Evolutionary conservation across 768 basidiomycete species (phyloP).

Genomic region (Leccinum ochraceum): DNA sequence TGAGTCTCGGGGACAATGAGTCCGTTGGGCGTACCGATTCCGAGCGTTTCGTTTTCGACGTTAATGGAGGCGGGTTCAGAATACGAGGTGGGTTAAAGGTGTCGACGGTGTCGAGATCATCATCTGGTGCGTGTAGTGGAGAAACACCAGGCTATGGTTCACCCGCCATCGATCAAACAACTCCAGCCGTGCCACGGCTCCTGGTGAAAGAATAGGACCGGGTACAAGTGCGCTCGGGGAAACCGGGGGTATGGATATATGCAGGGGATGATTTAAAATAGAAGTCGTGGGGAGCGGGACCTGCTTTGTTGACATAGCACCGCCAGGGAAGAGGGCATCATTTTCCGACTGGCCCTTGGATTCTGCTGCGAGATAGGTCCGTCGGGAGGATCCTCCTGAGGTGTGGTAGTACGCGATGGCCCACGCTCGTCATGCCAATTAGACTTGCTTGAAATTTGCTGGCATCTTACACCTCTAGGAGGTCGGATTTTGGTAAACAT

Average conservation of each 20-base stretch:
- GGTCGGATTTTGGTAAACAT: too few relatives aligned
- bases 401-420: neutral
- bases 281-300: neutral
- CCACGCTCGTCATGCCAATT: neutral
- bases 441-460: neutral
- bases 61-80: conserved; percentile 9
- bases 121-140: neutral
- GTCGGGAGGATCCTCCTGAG: neutral
- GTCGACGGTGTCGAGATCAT: neutral
- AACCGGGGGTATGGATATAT: conserved; percentile 8
- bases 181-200: conserved; percentile 29
- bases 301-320: neutral
- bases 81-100: conserved; percentile 4
- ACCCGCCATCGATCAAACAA: conserved; percentile 30
- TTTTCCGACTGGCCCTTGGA: neutral
- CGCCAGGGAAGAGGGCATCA: neutral
- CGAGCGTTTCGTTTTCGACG: neutral
- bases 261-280: neutral
- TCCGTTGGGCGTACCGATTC: conserved; percentile 15
- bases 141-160: neutral
- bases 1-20: conserved; percentile 35
- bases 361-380: neutral
- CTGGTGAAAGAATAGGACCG: conserved; percentile 27
- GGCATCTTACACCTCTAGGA: neutral
- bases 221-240: neutral